Percentiles rank a stretch among this genome's conserved stretches.
phyloP scores from a whole-genome alignment of 2,329 filamentous ascomycete genomes.

The Byssochlamys sp. region DNA sequence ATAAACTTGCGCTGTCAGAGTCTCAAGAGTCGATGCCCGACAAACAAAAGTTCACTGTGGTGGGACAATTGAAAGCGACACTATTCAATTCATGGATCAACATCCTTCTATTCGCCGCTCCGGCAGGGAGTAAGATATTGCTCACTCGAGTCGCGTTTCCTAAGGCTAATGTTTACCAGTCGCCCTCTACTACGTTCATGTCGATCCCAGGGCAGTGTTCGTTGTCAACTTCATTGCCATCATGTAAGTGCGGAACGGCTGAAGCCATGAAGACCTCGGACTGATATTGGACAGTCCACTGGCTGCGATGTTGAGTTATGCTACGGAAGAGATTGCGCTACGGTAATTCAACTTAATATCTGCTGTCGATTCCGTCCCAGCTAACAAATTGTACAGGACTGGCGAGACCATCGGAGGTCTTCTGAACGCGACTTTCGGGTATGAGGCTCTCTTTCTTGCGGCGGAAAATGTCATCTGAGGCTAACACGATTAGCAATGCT shows the following conservation, averaged over 20 bases:
- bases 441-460: conserved; percentile 5
- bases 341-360: conserved; percentile 16
- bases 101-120: conserved; percentile 65
- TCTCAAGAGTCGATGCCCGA: neutral
- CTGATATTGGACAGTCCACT: conserved; percentile 46
- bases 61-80: neutral
- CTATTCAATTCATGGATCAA: conserved; percentile 59
- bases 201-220: conserved; percentile 59
- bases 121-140: conserved; percentile 51
- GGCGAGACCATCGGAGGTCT: conserved; percentile 82
- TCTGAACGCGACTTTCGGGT: conserved; percentile 78
- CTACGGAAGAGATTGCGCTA: conserved; percentile 76
- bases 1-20: neutral
- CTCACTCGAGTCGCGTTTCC: neutral
- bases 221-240: conserved; percentile 91
- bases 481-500: conserved; percentile 51
- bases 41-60: neutral
- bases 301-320: conserved; percentile 75
- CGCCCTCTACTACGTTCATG: conserved; percentile 55
- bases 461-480: neutral
- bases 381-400: conserved; percentile 35
- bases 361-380: neutral
- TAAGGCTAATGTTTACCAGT: conserved; percentile 28
- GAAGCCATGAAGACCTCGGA: neutral
- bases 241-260: conserved; percentile 37